phyloP scores from a whole-genome alignment of 805 yeast species.

The Groenewaldozyma tartarivorans region DNA sequence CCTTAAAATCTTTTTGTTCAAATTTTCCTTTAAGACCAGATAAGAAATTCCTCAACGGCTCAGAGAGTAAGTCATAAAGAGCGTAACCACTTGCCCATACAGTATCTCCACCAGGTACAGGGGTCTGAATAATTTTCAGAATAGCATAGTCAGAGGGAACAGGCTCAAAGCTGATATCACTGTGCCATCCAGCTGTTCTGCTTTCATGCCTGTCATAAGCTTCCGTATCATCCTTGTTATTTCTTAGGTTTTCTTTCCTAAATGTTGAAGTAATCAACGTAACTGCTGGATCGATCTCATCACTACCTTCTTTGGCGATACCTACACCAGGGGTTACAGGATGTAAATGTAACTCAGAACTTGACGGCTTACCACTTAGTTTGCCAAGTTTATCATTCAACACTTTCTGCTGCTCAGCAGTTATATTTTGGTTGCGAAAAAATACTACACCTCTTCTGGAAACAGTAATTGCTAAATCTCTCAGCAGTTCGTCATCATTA shows the following conservation, averaged over 20 bases:
- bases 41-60: slow-evolving; percentile 37
- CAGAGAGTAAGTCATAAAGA: slow-evolving; percentile 45
- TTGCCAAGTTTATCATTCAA: slow-evolving; percentile 22
- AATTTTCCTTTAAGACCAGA: slow-evolving; percentile 27
- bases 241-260: not conserved
- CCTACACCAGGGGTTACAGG: slow-evolving; percentile 27
- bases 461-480: slow-evolving; percentile 38
- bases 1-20: slow-evolving; percentile 16
- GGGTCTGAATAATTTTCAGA: slow-evolving; percentile 52
- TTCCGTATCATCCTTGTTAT: not conserved
- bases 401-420: slow-evolving; percentile 22
- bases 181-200: slow-evolving; percentile 45
- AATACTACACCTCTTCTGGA: slow-evolving; percentile 45
- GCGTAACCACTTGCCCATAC: slow-evolving; percentile 45
- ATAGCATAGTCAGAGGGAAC: slow-evolving; percentile 69
- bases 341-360: slow-evolving; percentile 24
- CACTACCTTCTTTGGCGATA: slow-evolving; percentile 14
- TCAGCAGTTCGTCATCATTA: slow-evolving; percentile 20
- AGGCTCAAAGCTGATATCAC: slow-evolving; percentile 68
- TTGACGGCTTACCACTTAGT: slow-evolving; percentile 23
- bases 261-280: slow-evolving; percentile 18
- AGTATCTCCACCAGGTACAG: slow-evolving; percentile 48
- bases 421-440: slow-evolving; percentile 33
- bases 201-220: not conserved
- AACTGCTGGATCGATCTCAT: slow-evolving; percentile 23